Evolutionary conservation across 306 rosid species (phyloP).

Genomic region (Mucuna pruriens): DNA sequence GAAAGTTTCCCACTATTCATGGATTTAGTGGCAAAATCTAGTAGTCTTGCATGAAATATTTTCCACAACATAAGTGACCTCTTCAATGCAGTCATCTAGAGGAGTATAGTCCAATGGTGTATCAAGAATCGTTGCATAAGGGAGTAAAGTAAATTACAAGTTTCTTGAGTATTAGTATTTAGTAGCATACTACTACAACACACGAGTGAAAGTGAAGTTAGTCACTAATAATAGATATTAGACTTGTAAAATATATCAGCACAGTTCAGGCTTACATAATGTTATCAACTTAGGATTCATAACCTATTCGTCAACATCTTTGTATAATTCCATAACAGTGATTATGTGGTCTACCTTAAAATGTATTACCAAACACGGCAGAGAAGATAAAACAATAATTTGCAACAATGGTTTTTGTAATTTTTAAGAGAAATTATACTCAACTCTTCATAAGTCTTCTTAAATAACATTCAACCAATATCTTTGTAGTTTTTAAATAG

Average conservation of each 20-base stretch:
- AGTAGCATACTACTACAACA: neutral
- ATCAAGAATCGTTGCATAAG: constrained; percentile 78
- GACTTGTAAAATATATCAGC: neutral
- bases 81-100: constrained; percentile 97
- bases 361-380: neutral
- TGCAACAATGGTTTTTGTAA: neutral
- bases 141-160: constrained; percentile 19
- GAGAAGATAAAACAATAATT: neutral
- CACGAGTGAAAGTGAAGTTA: neutral
- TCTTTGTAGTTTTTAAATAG: too few species aligned
- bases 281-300: constrained; percentile 3
- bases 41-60: too few species aligned
- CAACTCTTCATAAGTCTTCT: too few species aligned
- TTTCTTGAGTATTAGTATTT: neutral
- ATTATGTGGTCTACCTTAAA: neutral
- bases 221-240: neutral
- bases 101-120: constrained; percentile 93
- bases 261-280: constrained; percentile 20
- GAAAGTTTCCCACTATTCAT: too few species aligned
- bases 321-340: neutral
- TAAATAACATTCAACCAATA: too few species aligned
- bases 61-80: too few species aligned
- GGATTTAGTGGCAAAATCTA: too few species aligned
- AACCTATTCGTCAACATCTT: constrained; percentile 10
- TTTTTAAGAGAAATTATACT: too few species aligned